These are phyloP conservation scores for Ganoderma boninense DNA, from an alignment of 1,284 basidiomycete species.

Conservation along the genomic window DNA sequence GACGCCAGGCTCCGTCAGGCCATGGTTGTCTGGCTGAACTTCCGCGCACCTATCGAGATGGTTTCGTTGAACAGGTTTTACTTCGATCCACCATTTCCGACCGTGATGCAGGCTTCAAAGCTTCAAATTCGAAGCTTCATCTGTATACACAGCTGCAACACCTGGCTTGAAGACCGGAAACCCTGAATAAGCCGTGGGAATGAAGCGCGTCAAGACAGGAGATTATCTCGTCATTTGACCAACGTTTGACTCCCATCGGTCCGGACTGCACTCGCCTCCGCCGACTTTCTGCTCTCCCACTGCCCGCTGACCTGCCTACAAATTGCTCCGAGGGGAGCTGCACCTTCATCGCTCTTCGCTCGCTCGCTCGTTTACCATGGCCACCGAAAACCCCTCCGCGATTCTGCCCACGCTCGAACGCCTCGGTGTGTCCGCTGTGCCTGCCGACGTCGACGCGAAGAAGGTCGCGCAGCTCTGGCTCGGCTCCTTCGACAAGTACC, in stretches of 20 bases:
- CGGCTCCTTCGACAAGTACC: slow-evolving; percentile 46
- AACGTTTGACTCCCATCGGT: slow-evolving; percentile 23
- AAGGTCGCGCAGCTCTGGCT: slow-evolving; percentile 57
- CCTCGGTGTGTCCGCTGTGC: slow-evolving; percentile 45
- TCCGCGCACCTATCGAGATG: no score
- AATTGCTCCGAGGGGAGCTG: not conserved
- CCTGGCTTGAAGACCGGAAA: not conserved
- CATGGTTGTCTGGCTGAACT: no score
- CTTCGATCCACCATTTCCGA: no score
- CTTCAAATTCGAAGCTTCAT: no score
- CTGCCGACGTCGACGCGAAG: slow-evolving; percentile 47
- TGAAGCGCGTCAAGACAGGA: slow-evolving; percentile 18
- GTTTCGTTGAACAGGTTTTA: no score
- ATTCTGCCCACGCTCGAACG: slow-evolving; percentile 55
- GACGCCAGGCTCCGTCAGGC: no score
- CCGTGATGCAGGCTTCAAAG: not conserved
- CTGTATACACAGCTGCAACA: no score
- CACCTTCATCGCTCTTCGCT: not conserved
- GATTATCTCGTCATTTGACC: slow-evolving; percentile 30
- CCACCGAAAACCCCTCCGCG: slow-evolving; percentile 30
- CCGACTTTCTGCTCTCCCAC: slow-evolving; percentile 1
- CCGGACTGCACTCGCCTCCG: not conserved
- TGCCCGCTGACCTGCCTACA: not conserved
- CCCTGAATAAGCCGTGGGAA: slow-evolving; percentile 21
- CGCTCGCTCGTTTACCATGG: slow-evolving; percentile 31